Conservation (phyloP, 2,329 filamentous ascomycete genomes). For the Ophiocordyceps robertsii region DNA sequence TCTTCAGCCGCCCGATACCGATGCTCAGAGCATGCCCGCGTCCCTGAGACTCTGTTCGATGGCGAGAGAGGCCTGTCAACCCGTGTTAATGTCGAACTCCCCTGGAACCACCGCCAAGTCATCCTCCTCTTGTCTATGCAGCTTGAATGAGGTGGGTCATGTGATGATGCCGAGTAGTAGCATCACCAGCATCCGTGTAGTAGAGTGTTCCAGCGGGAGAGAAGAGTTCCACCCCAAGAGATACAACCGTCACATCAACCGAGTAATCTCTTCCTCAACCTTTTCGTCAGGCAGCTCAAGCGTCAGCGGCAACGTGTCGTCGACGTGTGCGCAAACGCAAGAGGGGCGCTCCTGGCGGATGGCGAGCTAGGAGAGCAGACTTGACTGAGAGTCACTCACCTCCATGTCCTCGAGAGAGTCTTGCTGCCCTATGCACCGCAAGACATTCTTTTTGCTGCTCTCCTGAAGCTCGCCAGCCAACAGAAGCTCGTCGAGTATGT, state of each 20-base stretch:
- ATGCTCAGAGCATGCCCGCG: slow-evolving; percentile 15
- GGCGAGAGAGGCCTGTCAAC: slow-evolving; percentile 13
- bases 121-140: not conserved
- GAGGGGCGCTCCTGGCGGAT: not conserved
- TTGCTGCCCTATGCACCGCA: slow-evolving; percentile 91
- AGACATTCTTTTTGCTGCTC: slow-evolving; percentile 97
- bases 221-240: not conserved
- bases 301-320: slow-evolving; percentile 15
- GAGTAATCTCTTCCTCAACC: slow-evolving; percentile 83
- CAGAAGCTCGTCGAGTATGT: slow-evolving; percentile 92
- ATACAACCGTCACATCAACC: slow-evolving; percentile 57
- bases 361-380: slow-evolving; percentile 5
- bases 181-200: not conserved
- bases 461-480: slow-evolving; percentile 95
- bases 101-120: not conserved
- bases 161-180: not conserved
- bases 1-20: slow-evolving; percentile 5
- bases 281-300: slow-evolving; percentile 24
- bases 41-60: slow-evolving; percentile 14
- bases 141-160: not conserved
- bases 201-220: not conserved
- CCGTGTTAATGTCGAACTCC: slow-evolving; percentile 13
- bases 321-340: slow-evolving; percentile 5
- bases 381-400: slow-evolving; percentile 47
- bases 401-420: slow-evolving; percentile 98